A percentile compares a stretch with the other conserved stretches of the same genome.
These are phyloP conservation scores for Kodamaea kaohsiungensis DNA, from an alignment of 805 yeast genomes.

Conservation along the genomic window DNA sequence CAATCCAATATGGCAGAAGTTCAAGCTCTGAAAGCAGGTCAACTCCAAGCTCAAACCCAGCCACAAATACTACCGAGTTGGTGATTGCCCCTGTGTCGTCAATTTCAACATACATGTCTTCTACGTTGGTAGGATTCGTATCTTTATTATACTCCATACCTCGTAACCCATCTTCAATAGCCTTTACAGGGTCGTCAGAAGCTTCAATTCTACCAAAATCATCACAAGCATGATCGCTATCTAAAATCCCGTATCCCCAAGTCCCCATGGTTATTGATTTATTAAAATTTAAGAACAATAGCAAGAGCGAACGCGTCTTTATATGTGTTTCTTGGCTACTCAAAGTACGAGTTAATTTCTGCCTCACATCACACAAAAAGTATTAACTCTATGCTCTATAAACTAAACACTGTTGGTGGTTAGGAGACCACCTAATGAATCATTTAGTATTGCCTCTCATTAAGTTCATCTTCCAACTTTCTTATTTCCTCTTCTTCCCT, in stretches of 20 bases:
- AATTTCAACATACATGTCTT: background rate
- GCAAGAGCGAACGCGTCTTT: background rate
- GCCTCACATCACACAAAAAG: too few relatives aligned
- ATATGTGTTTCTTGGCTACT: background rate
- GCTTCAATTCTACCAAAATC: background rate
- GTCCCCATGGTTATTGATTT: background rate
- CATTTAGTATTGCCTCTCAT: conserved; percentile 15
- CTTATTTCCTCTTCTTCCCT: conserved; percentile 49
- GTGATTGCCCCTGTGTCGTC: background rate
- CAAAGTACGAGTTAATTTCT: too few relatives aligned
- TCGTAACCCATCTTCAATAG: background rate
- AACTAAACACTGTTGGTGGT: background rate
- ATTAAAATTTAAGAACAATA: too few relatives aligned
- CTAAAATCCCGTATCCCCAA: background rate
- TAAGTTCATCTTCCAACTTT: conserved; percentile 40
- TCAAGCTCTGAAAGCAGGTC: background rate
- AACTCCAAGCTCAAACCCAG: background rate
- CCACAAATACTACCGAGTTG: background rate
- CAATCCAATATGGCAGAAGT: background rate
- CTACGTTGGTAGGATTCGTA: background rate
- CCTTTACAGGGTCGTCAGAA: background rate
- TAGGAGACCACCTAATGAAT: too few relatives aligned
- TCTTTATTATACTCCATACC: background rate
- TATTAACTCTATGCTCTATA: too few relatives aligned
- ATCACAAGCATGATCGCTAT: background rate